Conservation (phyloP, 106 monocot genomes). For the Iris macrosiphon region DNA sequence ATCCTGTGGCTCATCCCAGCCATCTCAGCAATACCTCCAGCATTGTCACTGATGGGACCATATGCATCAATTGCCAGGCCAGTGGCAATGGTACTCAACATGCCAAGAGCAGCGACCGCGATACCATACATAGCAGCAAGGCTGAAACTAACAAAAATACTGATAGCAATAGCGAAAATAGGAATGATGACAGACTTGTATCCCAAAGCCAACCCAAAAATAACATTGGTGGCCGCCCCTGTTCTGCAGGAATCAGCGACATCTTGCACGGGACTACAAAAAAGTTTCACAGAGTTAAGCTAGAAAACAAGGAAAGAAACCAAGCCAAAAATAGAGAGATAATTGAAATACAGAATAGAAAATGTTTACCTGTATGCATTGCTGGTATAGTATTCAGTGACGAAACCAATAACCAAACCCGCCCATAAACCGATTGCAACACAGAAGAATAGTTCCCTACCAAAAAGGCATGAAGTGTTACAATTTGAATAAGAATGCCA, state of each 20-base stretch:
- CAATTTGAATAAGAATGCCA: not conserved
- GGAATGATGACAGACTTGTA: conserved; percentile 76
- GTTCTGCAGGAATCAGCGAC: conserved; percentile 77
- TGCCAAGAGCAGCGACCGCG: conserved; percentile 67
- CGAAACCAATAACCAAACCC: conserved; percentile 62
- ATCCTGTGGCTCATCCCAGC: conserved; percentile 81
- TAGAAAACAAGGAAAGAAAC: not conserved
- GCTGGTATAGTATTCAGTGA: conserved; percentile 69
- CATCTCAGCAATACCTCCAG: conserved; percentile 98
- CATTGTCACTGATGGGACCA: conserved; percentile 83
- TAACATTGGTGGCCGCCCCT: conserved; percentile 66
- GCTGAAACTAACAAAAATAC: conserved; percentile 66
- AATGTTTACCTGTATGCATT: conserved; percentile 55
- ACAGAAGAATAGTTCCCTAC: conserved; percentile 74
- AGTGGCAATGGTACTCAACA: conserved; percentile 71
- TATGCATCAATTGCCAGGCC: conserved; percentile 67
- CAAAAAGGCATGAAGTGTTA: not conserved
- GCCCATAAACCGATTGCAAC: conserved; percentile 75
- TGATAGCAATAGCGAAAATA: conserved; percentile 63
- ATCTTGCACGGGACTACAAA: conserved; percentile 63
- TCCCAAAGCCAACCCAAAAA: conserved; percentile 71
- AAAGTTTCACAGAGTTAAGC: not conserved
- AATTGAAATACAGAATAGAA: not conserved
- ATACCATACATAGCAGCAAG: conserved; percentile 76
- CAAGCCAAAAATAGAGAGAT: not conserved